Evolutionary conservation across 2,329 filamentous ascomycete genomes (phyloP), one percentile per base, ranked within the genome.

Genomic region (Raffaelea albimanens): DNA sequence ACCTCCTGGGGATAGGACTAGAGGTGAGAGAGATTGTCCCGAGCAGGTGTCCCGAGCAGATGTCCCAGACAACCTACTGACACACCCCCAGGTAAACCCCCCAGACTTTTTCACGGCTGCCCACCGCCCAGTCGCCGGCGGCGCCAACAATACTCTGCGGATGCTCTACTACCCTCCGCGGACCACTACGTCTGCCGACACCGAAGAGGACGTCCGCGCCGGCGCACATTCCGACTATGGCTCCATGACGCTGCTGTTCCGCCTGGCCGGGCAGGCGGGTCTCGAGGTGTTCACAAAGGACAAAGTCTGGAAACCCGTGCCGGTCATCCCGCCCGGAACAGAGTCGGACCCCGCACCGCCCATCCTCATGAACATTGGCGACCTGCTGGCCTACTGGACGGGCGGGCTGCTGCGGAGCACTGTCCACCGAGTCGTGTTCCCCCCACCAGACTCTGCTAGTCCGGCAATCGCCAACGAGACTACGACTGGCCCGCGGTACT

Each of bases 181-280:
- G 8, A 43, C 19, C 45, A 25, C 67, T 46, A 70, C 70, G 8
- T 2, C 5, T 4, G 18, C 18, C 33, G 14, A 33, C 5, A 58
- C 62, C 11, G 64, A 80, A 56, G 58, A 68, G 47, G 86, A 91
- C 58, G 78, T 96, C 51, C 83, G 91, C 23, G 91, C 91, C 7
- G 93, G 91, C 49, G 89, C 91, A 0, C 91, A 97, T 64, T 91
- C 85, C 4, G 90, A 96, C 68, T 95, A 95, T 66, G 80, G 80
- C 48, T 78, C 74, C 50, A 65, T 83, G 49, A 83, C 80, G 2
- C 69, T 83, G n/a, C 76, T 97, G 11, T 97, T 98, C 71, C 88
- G 93, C 55, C 78, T 90, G 2, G 78, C 79, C 1, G 85, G 85
- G 2, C 89, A 96, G 58, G 83, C 89, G 0, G 93, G 93, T 0